These are phyloP conservation scores for Scorias spongiosa DNA, from an alignment of 2,329 filamentous ascomycete species.

Conservation along the genomic window DNA sequence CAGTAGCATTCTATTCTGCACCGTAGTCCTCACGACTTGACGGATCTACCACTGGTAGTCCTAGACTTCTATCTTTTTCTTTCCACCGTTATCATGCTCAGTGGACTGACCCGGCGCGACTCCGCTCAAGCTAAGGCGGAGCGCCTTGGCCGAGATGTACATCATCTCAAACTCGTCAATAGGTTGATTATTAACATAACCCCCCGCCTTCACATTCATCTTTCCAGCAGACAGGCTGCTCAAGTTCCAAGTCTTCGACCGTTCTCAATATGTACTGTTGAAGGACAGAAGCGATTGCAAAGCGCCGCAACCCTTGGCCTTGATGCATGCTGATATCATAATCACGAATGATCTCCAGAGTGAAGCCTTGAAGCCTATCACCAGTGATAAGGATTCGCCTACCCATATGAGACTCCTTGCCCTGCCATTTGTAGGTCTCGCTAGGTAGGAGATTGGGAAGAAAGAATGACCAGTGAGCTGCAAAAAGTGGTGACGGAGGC, in stretches of 20 bases:
- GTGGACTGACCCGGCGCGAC: not conserved
- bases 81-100: not conserved
- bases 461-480: slow-evolving; percentile 10
- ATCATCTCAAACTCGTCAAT: slow-evolving; percentile 5
- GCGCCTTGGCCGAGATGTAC: slow-evolving; percentile 4
- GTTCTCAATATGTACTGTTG: not conserved
- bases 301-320: slow-evolving; percentile 2
- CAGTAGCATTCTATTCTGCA: slow-evolving; percentile 1
- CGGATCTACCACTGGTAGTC: slow-evolving; percentile 10
- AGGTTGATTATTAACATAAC: slow-evolving; percentile 5
- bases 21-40: slow-evolving; percentile 3
- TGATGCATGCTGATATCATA: slow-evolving; percentile 7
- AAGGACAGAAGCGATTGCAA: slow-evolving; percentile 1
- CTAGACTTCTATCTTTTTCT: slow-evolving; percentile 3
- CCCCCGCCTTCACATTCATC: slow-evolving; percentile 8
- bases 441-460: slow-evolving; percentile 1
- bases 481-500: slow-evolving; percentile 9
- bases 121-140: slow-evolving; percentile 6
- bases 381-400: slow-evolving; percentile 7
- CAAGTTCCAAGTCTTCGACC: not conserved
- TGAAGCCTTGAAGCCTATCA: slow-evolving; percentile 8
- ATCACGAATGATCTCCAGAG: slow-evolving; percentile 6
- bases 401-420: slow-evolving; percentile 3
- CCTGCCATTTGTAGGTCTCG: slow-evolving; percentile 1
- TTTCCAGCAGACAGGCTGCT: slow-evolving; percentile 2